phyloP scores from a whole-genome alignment of 2,329 filamentous ascomycete species.

The Xylaria sp. region DNA sequence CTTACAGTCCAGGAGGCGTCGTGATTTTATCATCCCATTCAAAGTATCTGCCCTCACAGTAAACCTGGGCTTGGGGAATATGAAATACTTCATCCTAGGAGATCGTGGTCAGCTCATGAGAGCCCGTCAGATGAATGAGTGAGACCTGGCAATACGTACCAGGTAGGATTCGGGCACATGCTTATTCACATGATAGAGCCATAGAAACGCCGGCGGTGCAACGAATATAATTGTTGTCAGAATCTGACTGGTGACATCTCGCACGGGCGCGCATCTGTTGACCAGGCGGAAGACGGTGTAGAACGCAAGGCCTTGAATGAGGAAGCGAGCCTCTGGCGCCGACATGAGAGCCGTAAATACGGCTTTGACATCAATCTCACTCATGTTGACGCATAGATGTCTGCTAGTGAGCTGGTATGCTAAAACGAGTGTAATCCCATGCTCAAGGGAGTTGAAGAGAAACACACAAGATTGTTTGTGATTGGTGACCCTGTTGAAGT shows the following conservation, averaged over 20 bases:
- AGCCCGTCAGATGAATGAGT: background rate
- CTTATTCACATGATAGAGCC: constrained; percentile 37
- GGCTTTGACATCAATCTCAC: background rate
- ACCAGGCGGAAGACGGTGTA: constrained; percentile 1
- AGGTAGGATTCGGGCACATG: constrained; percentile 51
- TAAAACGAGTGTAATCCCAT: background rate
- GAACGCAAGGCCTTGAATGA: constrained; percentile 16
- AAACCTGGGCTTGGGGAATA: constrained; percentile 83
- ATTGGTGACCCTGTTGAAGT: background rate
- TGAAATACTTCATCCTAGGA: constrained; percentile 79
- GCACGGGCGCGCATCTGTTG: background rate
- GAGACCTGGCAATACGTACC: constrained; percentile 30
- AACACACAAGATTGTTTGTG: background rate
- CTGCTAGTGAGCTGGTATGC: background rate
- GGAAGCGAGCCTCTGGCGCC: constrained; percentile 12
- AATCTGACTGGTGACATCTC: background rate
- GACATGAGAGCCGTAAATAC: constrained; percentile 8
- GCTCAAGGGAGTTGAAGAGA: background rate
- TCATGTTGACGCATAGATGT: constrained; percentile 11
- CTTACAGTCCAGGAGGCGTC: constrained; percentile 81
- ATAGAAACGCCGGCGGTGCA: constrained; percentile 23
- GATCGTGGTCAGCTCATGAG: constrained; percentile 4
- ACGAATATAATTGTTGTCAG: constrained; percentile 5
- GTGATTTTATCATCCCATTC: constrained; percentile 97
- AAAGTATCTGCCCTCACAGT: constrained; percentile 67